A percentile compares a stretch with the other conserved stretches of the same genome.
These are phyloP conservation scores for Gamarada debralockiae DNA, from an alignment of 495 filamentous ascomycete species.

Conservation along the genomic window DNA sequence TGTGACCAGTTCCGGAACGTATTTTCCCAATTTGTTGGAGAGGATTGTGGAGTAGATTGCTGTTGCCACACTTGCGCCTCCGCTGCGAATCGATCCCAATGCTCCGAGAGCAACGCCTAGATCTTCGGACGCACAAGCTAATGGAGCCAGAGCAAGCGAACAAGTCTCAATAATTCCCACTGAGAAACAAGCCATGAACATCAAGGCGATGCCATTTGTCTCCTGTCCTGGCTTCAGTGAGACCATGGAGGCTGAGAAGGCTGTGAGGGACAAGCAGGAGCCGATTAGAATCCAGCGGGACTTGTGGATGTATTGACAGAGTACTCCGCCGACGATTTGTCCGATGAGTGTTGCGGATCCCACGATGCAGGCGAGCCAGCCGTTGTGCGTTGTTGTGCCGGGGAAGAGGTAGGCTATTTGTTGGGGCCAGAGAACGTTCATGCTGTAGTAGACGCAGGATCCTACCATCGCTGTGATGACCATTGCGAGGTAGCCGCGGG, in stretches of 20 bases:
- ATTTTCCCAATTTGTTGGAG: constrained; percentile 2
- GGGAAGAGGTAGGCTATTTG: constrained; percentile 9
- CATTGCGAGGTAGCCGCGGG: constrained; percentile 5
- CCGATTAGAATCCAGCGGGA: background rate
- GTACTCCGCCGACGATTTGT: constrained; percentile 5
- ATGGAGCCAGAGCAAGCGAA: constrained; percentile 1
- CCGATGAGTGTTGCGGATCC: constrained; percentile 1
- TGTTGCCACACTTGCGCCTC: constrained; percentile 1
- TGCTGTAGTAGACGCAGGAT: constrained; percentile 7
- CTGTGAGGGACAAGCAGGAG: background rate
- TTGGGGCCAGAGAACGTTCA: constrained; percentile 8
- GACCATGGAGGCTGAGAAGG: constrained; percentile 5
- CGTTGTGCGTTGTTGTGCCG: constrained; percentile 3
- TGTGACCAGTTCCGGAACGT: background rate
- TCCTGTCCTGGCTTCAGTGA: background rate
- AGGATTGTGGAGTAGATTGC: constrained; percentile 5
- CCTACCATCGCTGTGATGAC: constrained; percentile 9
- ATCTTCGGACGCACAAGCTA: constrained; percentile 4
- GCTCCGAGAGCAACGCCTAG: constrained; percentile 1
- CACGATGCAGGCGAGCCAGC: constrained; percentile 5
- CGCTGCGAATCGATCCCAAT: background rate
- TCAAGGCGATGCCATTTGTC: background rate
- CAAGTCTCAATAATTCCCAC: constrained; percentile 6
- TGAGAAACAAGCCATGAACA: constrained; percentile 11
- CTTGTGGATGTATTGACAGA: constrained; percentile 4